Evolutionary conservation across 768 basidiomycete species (phyloP).

Genomic region (Auriculariales sp.): DNA sequence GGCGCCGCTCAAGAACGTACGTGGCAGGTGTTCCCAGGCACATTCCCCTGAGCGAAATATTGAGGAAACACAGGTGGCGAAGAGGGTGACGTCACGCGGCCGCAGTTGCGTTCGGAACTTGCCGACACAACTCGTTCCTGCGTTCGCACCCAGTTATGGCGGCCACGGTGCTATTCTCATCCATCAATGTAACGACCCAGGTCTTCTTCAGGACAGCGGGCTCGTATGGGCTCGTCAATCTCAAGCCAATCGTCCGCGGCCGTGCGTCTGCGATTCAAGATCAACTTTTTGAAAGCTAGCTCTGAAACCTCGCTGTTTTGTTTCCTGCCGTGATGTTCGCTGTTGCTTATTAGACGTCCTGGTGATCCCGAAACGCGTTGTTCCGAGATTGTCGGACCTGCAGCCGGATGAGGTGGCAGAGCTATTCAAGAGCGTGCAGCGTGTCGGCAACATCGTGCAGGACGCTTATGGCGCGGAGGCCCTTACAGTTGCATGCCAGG

Average conservation of each 20-base stretch:
- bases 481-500: slow-evolving; percentile 85
- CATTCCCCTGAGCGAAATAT: too few species aligned
- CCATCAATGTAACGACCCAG: slow-evolving; percentile 65
- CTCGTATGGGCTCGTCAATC: slow-evolving; percentile 81
- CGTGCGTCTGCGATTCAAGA: slow-evolving; percentile 41
- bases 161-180: slow-evolving; percentile 48
- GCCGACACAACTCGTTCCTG: background rate
- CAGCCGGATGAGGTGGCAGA: slow-evolving; percentile 50
- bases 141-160: background rate
- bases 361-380: slow-evolving; percentile 35
- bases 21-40: too few species aligned
- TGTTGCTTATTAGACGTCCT: slow-evolving; percentile 38
- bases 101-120: too few species aligned
- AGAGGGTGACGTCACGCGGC: too few species aligned
- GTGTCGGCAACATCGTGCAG: slow-evolving; percentile 69
- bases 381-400: slow-evolving; percentile 35
- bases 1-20: too few species aligned
- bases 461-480: slow-evolving; percentile 68
- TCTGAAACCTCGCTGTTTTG: background rate
- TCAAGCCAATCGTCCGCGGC: slow-evolving; percentile 87
- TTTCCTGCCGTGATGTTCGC: background rate
- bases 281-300: slow-evolving; percentile 17
- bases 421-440: slow-evolving; percentile 66
- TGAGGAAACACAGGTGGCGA: too few species aligned
- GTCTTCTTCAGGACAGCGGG: slow-evolving; percentile 55